Conservation (phyloP, 352 stramenopile genomes). For the Phytophthora gonapodyides region DNA sequence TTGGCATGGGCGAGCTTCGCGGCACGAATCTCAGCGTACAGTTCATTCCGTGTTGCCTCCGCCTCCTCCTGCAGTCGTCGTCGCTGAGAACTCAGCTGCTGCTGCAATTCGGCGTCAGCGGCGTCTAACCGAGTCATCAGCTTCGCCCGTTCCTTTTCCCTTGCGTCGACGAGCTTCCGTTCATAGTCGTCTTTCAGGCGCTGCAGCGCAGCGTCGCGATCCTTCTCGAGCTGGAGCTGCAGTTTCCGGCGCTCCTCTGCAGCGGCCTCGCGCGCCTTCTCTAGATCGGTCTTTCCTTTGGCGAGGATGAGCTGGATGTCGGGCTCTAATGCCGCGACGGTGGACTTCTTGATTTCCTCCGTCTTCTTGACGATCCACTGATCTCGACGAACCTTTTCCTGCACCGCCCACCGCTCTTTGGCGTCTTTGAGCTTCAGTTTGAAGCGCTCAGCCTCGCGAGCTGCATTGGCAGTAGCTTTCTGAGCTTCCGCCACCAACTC, state of each 20-base stretch:
- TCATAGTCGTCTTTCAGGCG: conserved; percentile 74
- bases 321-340: conserved; percentile 72
- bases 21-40: conserved; percentile 53
- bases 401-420: conserved; percentile 68
- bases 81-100: conserved; percentile 74
- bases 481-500: conserved; percentile 72
- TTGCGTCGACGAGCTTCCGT: conserved; percentile 65
- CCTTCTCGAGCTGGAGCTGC: conserved; percentile 60
- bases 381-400: conserved; percentile 73
- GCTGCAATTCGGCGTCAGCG: conserved; percentile 76
- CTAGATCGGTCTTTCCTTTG: conserved; percentile 73
- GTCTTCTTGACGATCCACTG: conserved; percentile 87
- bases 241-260: conserved; percentile 62
- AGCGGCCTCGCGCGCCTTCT: conserved; percentile 61
- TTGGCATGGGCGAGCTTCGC: conserved; percentile 56
- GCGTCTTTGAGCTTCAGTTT: conserved; percentile 81
- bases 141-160: conserved; percentile 79
- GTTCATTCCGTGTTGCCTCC: conserved; percentile 61
- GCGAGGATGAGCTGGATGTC: conserved; percentile 83
- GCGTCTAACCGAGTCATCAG: conserved; percentile 73
- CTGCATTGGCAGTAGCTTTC: conserved; percentile 44
- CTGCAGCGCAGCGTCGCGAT: conserved; percentile 54
- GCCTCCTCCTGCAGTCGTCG: conserved; percentile 73
- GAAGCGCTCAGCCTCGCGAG: conserved; percentile 61
- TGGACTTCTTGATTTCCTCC: conserved; percentile 87